Evolutionary conservation across 148 eudicot species (phyloP), one percentile per base, ranked within the genome.

Genomic region (Diospyros lotus): DNA sequence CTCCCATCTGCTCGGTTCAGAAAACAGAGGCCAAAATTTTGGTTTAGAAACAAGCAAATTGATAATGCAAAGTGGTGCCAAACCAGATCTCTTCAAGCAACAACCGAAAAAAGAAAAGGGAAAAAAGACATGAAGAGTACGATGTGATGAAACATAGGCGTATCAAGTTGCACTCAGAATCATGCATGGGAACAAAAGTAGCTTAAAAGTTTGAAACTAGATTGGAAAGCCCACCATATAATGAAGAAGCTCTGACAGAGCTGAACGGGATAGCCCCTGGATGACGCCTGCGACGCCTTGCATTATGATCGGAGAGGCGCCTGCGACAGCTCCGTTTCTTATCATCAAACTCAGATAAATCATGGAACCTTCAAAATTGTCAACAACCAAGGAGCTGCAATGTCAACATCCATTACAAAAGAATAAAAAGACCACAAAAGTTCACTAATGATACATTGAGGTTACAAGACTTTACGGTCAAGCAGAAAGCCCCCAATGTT

Each of bases 301-400:
- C 93, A 83, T 92, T 92, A 72, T 92, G 97, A 80, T 90, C 95
- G 73, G 93, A 87, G 58, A 92, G 95, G 70, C 95, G 86, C 80
- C 83, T 89, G n/a, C 97, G 87, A 74, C 97, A 92, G 84, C 97
- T 93, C 73, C 95, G 83, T 86, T 93, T 93, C 80, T 82, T 88
- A 17, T 93, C 93, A 81, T 93, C 97, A 85, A 93, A 93, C 60
- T 90, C 97, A 17, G 86, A 71, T 80, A 90, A 71, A 74, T 80
- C 68, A 74, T 93, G 97, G 86, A 93, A 93, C 89, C 97, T 93
- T 82, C 81, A 64, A 18, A 43, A 71, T 13, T 13, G 64, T 58
- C 28, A 65, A 28, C 28, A 28, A 71, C 44, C 48, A 50, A 61
- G 60, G 15, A 58, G 48, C 39, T 39, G 11, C 28, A 28, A 48